These are phyloP conservation scores for Boletales sp. DNA, from an alignment of 768 basidiomycete genomes.

Conservation along the genomic window DNA sequence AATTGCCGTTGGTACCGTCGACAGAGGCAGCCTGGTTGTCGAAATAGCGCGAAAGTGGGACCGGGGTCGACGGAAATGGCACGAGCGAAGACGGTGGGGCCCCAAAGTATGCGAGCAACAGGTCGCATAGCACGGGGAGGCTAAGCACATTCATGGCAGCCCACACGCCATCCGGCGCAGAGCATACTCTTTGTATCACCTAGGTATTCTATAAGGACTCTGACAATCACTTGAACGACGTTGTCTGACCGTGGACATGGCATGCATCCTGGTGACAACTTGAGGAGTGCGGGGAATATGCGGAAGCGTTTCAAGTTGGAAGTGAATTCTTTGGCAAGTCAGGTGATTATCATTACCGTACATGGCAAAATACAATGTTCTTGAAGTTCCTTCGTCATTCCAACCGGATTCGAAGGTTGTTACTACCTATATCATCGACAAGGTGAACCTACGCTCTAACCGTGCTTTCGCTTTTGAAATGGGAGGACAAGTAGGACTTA, in stretches of 20 bases:
- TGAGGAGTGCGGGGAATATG: not conserved
- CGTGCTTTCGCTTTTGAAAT: no score
- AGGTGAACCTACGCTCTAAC: no score
- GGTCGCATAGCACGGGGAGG: constrained; percentile 20
- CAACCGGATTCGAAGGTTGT: no score
- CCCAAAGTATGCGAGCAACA: constrained; percentile 18
- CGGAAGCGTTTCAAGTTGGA: not conserved
- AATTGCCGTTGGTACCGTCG: constrained; percentile 36
- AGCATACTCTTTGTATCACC: constrained; percentile 12
- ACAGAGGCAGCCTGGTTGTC: constrained; percentile 44
- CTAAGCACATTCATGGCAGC: constrained; percentile 16
- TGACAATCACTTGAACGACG: not conserved
- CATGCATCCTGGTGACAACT: not conserved
- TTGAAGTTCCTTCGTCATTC: no score
- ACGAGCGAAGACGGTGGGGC: constrained; percentile 9
- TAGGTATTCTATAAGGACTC: constrained; percentile 1
- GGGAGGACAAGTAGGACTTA: no score
- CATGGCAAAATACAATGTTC: no score
- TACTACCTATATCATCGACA: no score
- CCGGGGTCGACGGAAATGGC: constrained; percentile 30
- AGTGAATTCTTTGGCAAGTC: no score
- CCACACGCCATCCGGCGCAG: constrained; percentile 7
- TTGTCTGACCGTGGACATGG: constrained; percentile 13
- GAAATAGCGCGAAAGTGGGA: constrained; percentile 32
- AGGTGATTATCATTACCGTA: no score